phyloP scores from a whole-genome alignment of 2,329 filamentous ascomycete species.

The Penicillium sp. region DNA sequence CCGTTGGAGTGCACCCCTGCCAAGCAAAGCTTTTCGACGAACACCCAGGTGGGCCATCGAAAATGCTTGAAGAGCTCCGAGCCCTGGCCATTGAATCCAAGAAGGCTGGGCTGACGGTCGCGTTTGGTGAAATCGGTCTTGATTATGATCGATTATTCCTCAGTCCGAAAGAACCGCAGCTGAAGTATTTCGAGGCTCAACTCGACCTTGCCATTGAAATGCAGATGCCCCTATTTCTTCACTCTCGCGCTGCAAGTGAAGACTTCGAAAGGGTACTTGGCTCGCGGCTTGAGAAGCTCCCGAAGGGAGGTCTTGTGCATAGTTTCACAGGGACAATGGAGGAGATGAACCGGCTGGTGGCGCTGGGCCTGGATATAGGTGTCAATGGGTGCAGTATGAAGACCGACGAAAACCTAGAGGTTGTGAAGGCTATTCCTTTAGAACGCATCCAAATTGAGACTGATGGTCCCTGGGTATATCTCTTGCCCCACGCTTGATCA shows the following conservation, averaged over 20 bases:
- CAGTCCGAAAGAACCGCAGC: slow-evolving; percentile 72
- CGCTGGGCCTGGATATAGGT: slow-evolving; percentile 82
- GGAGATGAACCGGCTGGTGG: slow-evolving; percentile 78
- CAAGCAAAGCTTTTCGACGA: slow-evolving; percentile 73
- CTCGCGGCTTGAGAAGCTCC: slow-evolving; percentile 61
- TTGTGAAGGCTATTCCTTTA: slow-evolving; percentile 75
- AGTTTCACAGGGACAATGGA: slow-evolving; percentile 86
- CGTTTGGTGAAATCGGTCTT: slow-evolving; percentile 92
- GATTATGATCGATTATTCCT: slow-evolving; percentile 92
- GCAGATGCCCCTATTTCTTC: slow-evolving; percentile 83
- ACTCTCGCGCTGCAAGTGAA: slow-evolving; percentile 79
- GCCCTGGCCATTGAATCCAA: slow-evolving; percentile 62
- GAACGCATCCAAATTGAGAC: slow-evolving; percentile 89
- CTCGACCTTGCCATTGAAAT: slow-evolving; percentile 73
- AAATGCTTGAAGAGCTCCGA: slow-evolving; percentile 58
- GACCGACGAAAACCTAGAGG: slow-evolving; percentile 82
- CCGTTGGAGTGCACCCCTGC: slow-evolving; percentile 92
- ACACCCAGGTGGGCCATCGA: slow-evolving; percentile 46
- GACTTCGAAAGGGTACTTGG: slow-evolving; percentile 77
- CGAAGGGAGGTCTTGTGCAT: slow-evolving; percentile 81
- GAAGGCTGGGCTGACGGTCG: slow-evolving; percentile 60
- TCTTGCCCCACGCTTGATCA: neutral
- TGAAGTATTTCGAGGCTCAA: slow-evolving; percentile 81
- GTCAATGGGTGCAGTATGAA: slow-evolving; percentile 97
- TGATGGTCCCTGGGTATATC: slow-evolving; percentile 75